Evolutionary conservation across 495 filamentous ascomycete species (phyloP), one percentile per base, ranked within the genome.

Genomic region (Stereocaulon alpinum): DNA sequence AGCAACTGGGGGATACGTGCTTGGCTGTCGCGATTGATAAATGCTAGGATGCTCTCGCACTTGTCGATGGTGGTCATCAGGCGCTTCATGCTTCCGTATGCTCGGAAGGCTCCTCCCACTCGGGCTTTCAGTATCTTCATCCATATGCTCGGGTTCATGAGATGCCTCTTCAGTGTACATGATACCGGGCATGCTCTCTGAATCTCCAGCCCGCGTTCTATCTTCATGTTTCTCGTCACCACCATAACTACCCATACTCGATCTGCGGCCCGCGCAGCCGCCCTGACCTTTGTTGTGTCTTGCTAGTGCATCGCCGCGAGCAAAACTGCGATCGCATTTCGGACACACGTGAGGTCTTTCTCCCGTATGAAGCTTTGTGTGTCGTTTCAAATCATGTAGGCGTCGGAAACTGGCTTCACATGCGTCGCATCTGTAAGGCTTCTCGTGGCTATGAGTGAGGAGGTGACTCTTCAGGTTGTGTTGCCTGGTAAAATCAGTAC

Each of bases 391-490:
- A 67, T 99, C 93, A 67, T 99, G 93, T 29, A 97, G 77, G 60
- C 93, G 81, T 50, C 93, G 83, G 69, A 99, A 99, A 29, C 91
- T 82, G 62, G 91, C 84, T 54, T 91, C 81, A 67, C 93, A 99
- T 22, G 86, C 88, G 58, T 87, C 81, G 66, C 93, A 99, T 24
- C 89, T 81, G 67, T 90, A 99, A 0, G 93, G 93, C 69, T 99
- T 99, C 71, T 97, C 94, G 72, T 99, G 93, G 64, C 92, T 96
- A 68, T 99, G 93, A 0, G 93, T 99, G 59, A 99, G 81, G 40
- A 99, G 81, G 74, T 99, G 93, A 61, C 89, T 95, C 71, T 99
- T 99, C n/a, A 99, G 81, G 63, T 99, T 99, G 68, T 99, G 93
- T 68, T 97, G 94, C 11, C 93, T 81, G 11, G 93, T 99, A 66